Base-by-base conservation (phyloP, 2,329 filamentous ascomycete genomes). In the Epichloe aotearoae region DNA sequence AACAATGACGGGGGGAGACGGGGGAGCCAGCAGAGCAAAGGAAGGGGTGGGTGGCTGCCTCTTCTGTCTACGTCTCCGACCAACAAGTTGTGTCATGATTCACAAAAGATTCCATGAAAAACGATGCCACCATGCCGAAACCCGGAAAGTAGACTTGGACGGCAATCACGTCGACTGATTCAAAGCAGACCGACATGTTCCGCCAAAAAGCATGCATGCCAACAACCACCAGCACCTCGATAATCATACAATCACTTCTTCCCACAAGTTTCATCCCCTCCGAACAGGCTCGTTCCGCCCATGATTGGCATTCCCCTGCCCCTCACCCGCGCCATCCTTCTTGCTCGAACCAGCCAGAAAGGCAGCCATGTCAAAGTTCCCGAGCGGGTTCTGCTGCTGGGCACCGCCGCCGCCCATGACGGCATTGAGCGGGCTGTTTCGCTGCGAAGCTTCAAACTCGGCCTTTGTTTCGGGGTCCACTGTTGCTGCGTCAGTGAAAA, bases 391-490 rank as follows among this genome's bases (percentile, higher is more conserved):
- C 45, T 64, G 62, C 11, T 54, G 57, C 14, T 59, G 57, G 50
- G 62, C 58, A 3, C 57, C 56, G 42, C 52, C 61, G 43, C 58
- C 55, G 50, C 64, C 65, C 54, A 80, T 72, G 59, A 80, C 59
- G 63, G 78, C 73, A 54, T 74, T 76, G 57, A 90, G 73, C 1
- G 85, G 80, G 57, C 80, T 83, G 55, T 80, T 79, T 69, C 89
- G 88, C 66, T 93, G 88, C 62, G 88, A 84, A 61, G 88, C 86
- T 66, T 96, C 89, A 64, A 93, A 95, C 65, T 97, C 93, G 60
- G 87, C 88, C 60, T 83, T 83, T 70, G 88, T 86, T 68, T 98
- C 93, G n/a, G 88, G 88, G 65, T 97, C 93, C 90, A 98, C 90
- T 96, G 61, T 3, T 5, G 15, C 6, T 5, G 19, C 30, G 12